Percentiles rank a stretch among this genome's conserved stretches.
These are phyloP conservation scores for Talaromyces ruber DNA, from an alignment of 495 filamentous ascomycete genomes.

Conservation along the genomic window DNA sequence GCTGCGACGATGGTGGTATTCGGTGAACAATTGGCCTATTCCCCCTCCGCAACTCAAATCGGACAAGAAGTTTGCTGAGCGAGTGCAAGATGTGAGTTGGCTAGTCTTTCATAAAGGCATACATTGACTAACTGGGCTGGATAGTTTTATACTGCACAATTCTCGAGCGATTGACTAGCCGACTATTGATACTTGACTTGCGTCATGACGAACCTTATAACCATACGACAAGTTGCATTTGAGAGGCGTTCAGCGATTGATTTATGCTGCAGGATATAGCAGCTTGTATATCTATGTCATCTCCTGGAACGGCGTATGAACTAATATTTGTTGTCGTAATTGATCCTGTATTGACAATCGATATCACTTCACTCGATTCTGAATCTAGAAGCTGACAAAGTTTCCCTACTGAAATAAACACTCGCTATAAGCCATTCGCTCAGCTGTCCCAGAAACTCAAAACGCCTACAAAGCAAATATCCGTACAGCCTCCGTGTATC, in stretches of 20 bases:
- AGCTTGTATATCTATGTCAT: not conserved
- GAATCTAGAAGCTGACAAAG: not conserved
- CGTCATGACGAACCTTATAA: not conserved
- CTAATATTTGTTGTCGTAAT: too few species aligned
- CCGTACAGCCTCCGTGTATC: not conserved
- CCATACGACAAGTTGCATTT: not conserved
- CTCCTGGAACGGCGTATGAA: not conserved
- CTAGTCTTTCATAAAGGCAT: not conserved
- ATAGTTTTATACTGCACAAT: conserved; percentile 37
- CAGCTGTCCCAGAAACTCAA: not conserved
- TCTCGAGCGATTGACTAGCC: conserved; percentile 20
- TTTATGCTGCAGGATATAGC: not conserved
- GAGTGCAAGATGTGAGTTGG: conserved; percentile 40
- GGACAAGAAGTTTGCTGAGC: conserved; percentile 26
- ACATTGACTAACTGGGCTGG: not conserved
- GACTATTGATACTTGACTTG: not conserved
- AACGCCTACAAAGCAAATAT: not conserved
- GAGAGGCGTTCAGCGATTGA: not conserved
- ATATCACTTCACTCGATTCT: not conserved
- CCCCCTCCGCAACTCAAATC: conserved; percentile 25
- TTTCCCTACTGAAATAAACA: not conserved
- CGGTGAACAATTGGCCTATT: conserved; percentile 77
- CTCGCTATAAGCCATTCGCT: not conserved
- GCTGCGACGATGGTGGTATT: conserved; percentile 82
- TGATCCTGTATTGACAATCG: not conserved